Base-by-base conservation (phyloP, 176 grass and related monocot genomes). In the Poa annua region DNA sequence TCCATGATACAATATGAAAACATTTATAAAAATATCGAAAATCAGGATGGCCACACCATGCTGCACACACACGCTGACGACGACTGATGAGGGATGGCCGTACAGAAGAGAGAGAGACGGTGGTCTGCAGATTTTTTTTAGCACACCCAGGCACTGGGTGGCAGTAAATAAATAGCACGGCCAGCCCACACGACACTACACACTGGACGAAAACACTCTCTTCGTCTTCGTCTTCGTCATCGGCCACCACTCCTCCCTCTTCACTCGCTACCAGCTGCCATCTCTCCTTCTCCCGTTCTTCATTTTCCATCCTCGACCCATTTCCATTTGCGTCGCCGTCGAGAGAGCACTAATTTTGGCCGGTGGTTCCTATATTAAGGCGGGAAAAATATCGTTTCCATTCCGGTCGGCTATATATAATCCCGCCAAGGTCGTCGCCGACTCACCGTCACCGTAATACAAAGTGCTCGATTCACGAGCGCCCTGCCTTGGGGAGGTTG, bases 381-480 rank as follows among this genome's bases (percentile, higher is more conserved):
- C 14, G 12, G 15, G 3, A 19, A 48, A 48, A 60, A 19, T 70
- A 57, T 67, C 38, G 7, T 49, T 80, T 64, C 66, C 63, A 24
- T 70, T 44, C 32, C 12, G 21, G 38, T 1, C 8, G 56, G n/a
- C 65, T 78, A 65, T 86, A 86, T 72, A 86, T 78, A 86, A 76
- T 73, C 70, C 48, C n/a, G 24, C 63, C 33, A 79, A 74, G 74
- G 41, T 34, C 4, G 75, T 80, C 75, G 53, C 66, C 66, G 61
- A 59, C 75, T 75, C 66, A 42, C 83, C 29, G 6, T 38, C 41
- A 42, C 41, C 66, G 42, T 82, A 59, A 75, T 49, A 35, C 57
- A 11, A 74, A 48, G 10, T 66, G 78, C 67, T 64, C 56, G 63
- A 75, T 83, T 90, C 84, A 87, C 68, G 80, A 86, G 84, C 65